Evolutionary conservation across 2,329 filamentous ascomycete species (phyloP).

Genomic region (Microdochium trichocladiopsis): DNA sequence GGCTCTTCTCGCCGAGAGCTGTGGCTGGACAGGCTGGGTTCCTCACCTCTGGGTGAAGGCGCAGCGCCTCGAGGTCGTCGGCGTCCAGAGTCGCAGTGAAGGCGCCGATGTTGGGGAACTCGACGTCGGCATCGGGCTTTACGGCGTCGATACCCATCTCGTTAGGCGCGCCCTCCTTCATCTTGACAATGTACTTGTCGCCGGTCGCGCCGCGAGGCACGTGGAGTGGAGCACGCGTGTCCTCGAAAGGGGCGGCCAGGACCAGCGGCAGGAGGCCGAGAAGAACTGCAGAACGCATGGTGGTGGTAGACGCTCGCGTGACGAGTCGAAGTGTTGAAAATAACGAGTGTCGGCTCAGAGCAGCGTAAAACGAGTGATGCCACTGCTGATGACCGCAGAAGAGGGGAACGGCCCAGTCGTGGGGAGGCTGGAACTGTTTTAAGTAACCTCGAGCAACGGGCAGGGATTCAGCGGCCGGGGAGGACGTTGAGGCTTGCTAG

Average conservation of each 20-base stretch:
- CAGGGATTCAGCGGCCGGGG: too few relatives aligned
- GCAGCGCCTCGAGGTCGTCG: background rate
- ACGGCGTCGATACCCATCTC: background rate
- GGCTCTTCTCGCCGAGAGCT: too few relatives aligned
- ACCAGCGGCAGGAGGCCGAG: slow-evolving; percentile 27
- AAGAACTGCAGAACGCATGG: slow-evolving; percentile 27
- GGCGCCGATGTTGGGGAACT: background rate
- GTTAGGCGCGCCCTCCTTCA: slow-evolving; percentile 20
- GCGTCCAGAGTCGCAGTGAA: background rate
- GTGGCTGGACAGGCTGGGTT: background rate
- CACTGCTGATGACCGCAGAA: too few relatives aligned
- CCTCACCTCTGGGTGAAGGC: background rate
- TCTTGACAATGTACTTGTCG: slow-evolving; percentile 36
- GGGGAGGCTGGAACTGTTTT: too few relatives aligned
- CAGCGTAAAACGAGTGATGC: too few relatives aligned
- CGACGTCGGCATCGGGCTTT: background rate
- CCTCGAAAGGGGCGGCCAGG: slow-evolving; percentile 20
- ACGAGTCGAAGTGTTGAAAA: too few relatives aligned
- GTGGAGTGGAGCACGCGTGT: slow-evolving; percentile 25
- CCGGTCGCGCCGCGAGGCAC: slow-evolving; percentile 27
- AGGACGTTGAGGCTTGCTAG: too few relatives aligned
- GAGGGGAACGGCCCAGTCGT: too few relatives aligned
- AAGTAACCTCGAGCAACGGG: too few relatives aligned
- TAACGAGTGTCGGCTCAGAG: too few relatives aligned
- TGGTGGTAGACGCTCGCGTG: too few relatives aligned